Evolutionary conservation across 164 flowering plant species (phyloP), one percentile per base, ranked within the genome.

Genomic region (Tinospora cordifolia): DNA sequence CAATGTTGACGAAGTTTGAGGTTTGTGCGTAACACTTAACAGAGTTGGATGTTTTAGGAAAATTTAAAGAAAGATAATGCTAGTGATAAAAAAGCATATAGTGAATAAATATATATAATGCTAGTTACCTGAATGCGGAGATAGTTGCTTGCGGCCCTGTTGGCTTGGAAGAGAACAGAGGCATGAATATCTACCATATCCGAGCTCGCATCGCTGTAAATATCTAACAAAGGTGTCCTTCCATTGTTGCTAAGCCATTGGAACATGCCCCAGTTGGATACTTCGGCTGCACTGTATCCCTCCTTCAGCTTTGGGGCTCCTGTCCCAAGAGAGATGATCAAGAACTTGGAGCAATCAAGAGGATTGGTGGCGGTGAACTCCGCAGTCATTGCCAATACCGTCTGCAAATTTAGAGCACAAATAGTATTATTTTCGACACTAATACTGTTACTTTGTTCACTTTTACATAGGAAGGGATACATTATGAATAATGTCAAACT

Each of bases 181-280:
- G 81, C 73, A 54, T 83, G 84, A 51, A 76, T 76, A 70, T 85
- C 85, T 19, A 85, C 88, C 75, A 85, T 72, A 65, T 85, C 86
- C 0, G 83, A 75, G 64, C 86, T 82, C 3, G 84, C 84, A 34
- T 79, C 78, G 15, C 46, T 36, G 64, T 22, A 82, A 17, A 75
- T 14, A 3, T 84, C 84, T 1, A 85, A 8, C 36, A 86, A 59
- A 0, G 87, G 87, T 0, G 79, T 72, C 24, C 65, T 22, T 0
- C 85, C 85, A 9, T 71, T 63, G 70, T 75, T 62, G 39, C 25
- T 77, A 14, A 81, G 6, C 87, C 88, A 85, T n/a, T 59, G 65
- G 17, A 78, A 11, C 59, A 75, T 14, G 14, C 85, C 84, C 88
- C 88, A 85, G 40, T 65, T 74, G 41, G 84, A 69, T 57, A 80